Percentiles rank a stretch among this genome's conserved stretches.
Conservation (phyloP, 805 yeast genomes). For the Kuraishia piskuri region DNA sequence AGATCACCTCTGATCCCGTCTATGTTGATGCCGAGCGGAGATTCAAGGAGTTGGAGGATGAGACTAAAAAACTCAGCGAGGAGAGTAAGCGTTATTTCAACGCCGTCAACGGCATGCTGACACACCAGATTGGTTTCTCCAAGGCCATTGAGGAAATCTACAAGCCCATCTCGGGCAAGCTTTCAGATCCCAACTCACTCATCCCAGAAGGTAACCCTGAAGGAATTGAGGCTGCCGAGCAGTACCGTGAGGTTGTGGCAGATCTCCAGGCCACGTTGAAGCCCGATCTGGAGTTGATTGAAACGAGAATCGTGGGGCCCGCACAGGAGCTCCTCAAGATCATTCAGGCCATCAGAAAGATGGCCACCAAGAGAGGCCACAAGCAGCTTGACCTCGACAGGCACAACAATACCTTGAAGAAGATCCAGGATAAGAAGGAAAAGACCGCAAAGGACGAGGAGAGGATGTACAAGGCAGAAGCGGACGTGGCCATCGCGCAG, state of each 20-base stretch:
- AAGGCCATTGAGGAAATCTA: constrained; percentile 92
- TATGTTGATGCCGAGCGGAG: constrained; percentile 94
- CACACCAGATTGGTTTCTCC: constrained; percentile 91
- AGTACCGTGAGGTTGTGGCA: constrained; percentile 77
- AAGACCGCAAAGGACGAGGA: constrained; percentile 86
- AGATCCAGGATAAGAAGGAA: constrained; percentile 76
- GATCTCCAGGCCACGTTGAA: constrained; percentile 79
- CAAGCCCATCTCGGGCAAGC: constrained; percentile 90
- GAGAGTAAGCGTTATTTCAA: constrained; percentile 86
- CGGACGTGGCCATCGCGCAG: constrained; percentile 81
- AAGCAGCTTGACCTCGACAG: constrained; percentile 93
- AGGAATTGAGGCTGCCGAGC: constrained; percentile 91
- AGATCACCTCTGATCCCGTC: constrained; percentile 71
- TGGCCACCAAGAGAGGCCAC: constrained; percentile 93
- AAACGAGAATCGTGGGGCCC: constrained; percentile 81
- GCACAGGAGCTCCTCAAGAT: constrained; percentile 84
- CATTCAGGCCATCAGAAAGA: constrained; percentile 76
- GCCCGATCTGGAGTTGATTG: constrained; percentile 91
- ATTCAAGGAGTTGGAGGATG: constrained; percentile 83
- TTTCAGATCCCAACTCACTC: constrained; percentile 81
- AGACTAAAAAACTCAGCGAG: constrained; percentile 81
- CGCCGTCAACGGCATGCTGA: constrained; percentile 90
- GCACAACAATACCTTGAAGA: constrained; percentile 58
- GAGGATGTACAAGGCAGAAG: constrained; percentile 79
- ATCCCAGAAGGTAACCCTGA: constrained; percentile 93